phyloP scores from a whole-genome alignment of 1,284 basidiomycete genomes.

The Tylopilus sp. region DNA sequence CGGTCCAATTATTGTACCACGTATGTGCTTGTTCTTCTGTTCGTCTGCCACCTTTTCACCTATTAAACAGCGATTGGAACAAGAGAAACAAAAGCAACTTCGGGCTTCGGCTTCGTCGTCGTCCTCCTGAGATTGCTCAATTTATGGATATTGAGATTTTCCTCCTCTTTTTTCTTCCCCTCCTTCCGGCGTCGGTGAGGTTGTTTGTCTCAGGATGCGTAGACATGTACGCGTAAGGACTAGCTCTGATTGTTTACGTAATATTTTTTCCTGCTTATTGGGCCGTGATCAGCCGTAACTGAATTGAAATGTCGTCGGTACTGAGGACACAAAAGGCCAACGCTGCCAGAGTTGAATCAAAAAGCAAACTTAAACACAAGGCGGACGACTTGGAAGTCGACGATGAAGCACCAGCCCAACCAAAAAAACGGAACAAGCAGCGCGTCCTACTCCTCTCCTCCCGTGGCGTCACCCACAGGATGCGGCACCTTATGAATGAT shows the following conservation, averaged over 20 bases:
- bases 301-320: conserved; percentile 56
- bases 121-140: conserved; percentile 22
- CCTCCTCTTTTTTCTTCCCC: neutral
- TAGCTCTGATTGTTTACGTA: conserved; percentile 20
- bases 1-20: conserved; percentile 90
- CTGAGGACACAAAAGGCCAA: conserved; percentile 62
- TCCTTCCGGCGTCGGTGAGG: conserved; percentile 1
- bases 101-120: conserved; percentile 40
- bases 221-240: conserved; percentile 8
- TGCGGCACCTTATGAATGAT: conserved; percentile 97
- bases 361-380: conserved; percentile 58
- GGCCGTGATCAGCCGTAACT: neutral
- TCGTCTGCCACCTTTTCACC: conserved; percentile 13
- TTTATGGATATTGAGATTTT: neutral
- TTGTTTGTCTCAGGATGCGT: conserved; percentile 5
- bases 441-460: conserved; percentile 90
- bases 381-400: conserved; percentile 57
- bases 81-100: conserved; percentile 83
- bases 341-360: conserved; percentile 46
- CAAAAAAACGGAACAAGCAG: conserved; percentile 79
- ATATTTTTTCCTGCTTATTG: neutral
- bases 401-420: conserved; percentile 31
- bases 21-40: conserved; percentile 44
- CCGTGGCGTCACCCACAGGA: conserved; percentile 91
- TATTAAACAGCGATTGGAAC: conserved; percentile 67